These are phyloP conservation scores for Globisporangium paddicum DNA, from an alignment of 352 stramenopile genomes.

Conservation along the genomic window DNA sequence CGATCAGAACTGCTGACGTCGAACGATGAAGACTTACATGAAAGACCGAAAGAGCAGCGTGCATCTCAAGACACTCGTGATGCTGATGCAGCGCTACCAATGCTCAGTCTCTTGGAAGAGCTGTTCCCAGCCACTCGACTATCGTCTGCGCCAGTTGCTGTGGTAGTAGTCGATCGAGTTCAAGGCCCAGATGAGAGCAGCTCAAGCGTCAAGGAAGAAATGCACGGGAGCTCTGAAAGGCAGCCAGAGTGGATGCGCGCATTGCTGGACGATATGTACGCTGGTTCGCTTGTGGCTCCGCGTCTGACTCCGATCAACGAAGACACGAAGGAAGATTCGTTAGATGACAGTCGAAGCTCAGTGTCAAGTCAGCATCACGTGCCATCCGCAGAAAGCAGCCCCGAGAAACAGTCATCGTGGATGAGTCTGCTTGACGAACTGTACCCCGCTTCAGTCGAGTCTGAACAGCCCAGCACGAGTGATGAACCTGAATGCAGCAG, in stretches of 20 bases:
- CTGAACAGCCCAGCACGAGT: neutral
- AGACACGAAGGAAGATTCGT: neutral
- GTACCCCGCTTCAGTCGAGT: neutral
- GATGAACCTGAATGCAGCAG: neutral
- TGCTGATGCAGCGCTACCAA: neutral
- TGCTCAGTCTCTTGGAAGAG: conserved; percentile 3
- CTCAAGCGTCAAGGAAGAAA: neutral
- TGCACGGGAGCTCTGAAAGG: neutral
- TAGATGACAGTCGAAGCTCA: neutral
- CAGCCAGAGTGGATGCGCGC: conserved; percentile 6
- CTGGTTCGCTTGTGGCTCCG: neutral
- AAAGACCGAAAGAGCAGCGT: neutral
- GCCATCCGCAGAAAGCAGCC: neutral
- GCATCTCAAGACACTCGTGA: neutral
- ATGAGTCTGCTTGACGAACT: conserved; percentile 1
- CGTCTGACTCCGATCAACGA: neutral
- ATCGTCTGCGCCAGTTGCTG: neutral
- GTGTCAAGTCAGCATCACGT: neutral
- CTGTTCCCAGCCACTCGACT: neutral
- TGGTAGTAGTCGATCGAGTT: neutral
- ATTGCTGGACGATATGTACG: neutral
- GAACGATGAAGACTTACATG: no score
- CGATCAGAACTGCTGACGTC: neutral
- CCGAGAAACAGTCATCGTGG: neutral
- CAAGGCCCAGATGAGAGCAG: neutral